These are phyloP conservation scores for Poteriospumella lacustris DNA, from an alignment of 108 stramenopile species.

Conservation along the genomic window DNA sequence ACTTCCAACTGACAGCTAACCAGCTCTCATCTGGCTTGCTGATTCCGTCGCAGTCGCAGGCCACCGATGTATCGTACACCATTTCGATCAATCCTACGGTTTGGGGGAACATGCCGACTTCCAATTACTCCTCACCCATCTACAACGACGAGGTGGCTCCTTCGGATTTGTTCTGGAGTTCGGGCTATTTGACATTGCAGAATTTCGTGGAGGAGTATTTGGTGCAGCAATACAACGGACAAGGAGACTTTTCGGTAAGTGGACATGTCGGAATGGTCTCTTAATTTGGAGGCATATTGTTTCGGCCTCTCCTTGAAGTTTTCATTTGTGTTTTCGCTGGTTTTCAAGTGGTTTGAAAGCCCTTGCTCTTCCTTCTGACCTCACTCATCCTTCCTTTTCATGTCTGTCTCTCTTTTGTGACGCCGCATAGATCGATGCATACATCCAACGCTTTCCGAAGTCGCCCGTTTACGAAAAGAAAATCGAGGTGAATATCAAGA, in stretches of 20 bases:
- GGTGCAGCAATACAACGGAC: not conserved
- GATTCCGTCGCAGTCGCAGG: not conserved
- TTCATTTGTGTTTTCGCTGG: too few relatives aligned
- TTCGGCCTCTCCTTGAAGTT: too few relatives aligned
- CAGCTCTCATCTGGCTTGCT: slow-evolving; percentile 1
- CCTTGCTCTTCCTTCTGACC: too few relatives aligned
- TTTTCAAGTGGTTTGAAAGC: too few relatives aligned
- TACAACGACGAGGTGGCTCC: not conserved
- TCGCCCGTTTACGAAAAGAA: not conserved
- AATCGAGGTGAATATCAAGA: not conserved
- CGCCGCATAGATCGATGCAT: slow-evolving; percentile 14
- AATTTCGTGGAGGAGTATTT: slow-evolving; percentile 19
- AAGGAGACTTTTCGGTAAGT: slow-evolving; percentile 1
- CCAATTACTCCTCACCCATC: not conserved
- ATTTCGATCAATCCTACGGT: slow-evolving; percentile 1
- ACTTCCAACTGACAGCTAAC: not conserved
- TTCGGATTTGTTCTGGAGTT: slow-evolving; percentile 11
- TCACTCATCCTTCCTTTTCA: too few relatives aligned
- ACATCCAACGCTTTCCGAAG: slow-evolving; percentile 1
- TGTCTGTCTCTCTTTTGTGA: too few relatives aligned
- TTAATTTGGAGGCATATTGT: too few relatives aligned
- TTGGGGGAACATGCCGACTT: not conserved
- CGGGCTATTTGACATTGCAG: slow-evolving; percentile 29
- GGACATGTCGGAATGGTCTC: too few relatives aligned
- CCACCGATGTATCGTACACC: not conserved